Percentiles rank a stretch among this genome's conserved stretches.
phyloP scores from a whole-genome alignment of 1,284 basidiomycete genomes.

The Trichosporon asahii region DNA sequence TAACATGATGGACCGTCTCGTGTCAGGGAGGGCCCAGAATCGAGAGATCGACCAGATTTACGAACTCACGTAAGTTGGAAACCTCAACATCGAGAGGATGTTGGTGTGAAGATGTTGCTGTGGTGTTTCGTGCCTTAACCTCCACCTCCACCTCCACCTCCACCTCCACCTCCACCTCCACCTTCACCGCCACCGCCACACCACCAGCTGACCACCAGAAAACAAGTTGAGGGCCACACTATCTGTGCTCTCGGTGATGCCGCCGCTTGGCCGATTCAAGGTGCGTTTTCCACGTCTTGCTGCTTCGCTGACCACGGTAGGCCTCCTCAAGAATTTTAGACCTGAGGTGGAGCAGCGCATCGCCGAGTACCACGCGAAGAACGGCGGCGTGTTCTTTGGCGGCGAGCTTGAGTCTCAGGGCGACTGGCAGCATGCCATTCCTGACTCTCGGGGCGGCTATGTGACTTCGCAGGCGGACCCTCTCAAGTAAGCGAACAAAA shows the following conservation, averaged over 20 bases:
- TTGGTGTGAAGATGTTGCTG: neutral
- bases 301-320: constrained; percentile 86
- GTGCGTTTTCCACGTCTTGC: neutral
- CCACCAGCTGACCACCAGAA: constrained; percentile 59
- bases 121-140: too few species aligned
- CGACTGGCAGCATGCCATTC: constrained; percentile 67
- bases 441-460: constrained; percentile 70
- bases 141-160: neutral
- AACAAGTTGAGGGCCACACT: constrained; percentile 93
- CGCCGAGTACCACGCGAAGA: constrained; percentile 66
- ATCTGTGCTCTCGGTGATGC: constrained; percentile 97
- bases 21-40: constrained; percentile 65
- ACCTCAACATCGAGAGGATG: too few species aligned
- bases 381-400: constrained; percentile 87
- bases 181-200: neutral
- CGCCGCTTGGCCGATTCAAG: constrained; percentile 95
- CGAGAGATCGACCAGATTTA: constrained; percentile 97
- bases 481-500: constrained; percentile 12
- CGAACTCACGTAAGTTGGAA: constrained; percentile 68
- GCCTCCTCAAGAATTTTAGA: constrained; percentile 94
- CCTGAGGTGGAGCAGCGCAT: constrained; percentile 89
- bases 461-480: constrained; percentile 30
- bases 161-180: neutral
- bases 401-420: constrained; percentile 70
- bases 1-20: constrained; percentile 89